Conservation (phyloP, 768 basidiomycete genomes). For the Leccinum variicolor region DNA sequence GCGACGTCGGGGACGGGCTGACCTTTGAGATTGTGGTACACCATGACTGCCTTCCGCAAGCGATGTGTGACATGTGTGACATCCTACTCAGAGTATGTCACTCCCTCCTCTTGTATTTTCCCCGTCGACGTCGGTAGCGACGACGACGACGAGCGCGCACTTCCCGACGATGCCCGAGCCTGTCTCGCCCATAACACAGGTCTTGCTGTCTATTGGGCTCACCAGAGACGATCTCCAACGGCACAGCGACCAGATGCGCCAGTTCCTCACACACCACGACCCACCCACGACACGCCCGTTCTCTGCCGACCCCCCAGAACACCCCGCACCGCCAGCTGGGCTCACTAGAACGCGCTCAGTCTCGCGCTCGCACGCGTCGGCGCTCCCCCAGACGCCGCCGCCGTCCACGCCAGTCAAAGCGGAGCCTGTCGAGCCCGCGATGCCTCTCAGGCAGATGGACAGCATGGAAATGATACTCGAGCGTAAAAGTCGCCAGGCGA, state of each 20-base stretch:
- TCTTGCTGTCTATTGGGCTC: conserved; percentile 68
- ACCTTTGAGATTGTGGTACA: conserved; percentile 88
- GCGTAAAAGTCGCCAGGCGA: conserved; percentile 56
- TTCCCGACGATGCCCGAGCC: conserved; percentile 17
- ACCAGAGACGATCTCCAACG: conserved; percentile 71
- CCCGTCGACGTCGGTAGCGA: conserved; percentile 19
- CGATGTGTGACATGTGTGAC: conserved; percentile 24
- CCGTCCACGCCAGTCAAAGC: conserved; percentile 62
- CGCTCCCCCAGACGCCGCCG: conserved; percentile 34
- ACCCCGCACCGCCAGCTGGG: conserved; percentile 33
- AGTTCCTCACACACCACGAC: conserved; percentile 62
- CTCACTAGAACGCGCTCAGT: conserved; percentile 42
- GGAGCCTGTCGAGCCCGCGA: conserved; percentile 49
- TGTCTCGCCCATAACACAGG: conserved; percentile 67
- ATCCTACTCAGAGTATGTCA: neutral
- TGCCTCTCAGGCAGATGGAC: conserved; percentile 57
- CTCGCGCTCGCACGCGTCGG: conserved; percentile 50
- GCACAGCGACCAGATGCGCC: conserved; percentile 78
- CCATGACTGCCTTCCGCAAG: conserved; percentile 43
- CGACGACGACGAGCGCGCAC: conserved; percentile 12
- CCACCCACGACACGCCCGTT: conserved; percentile 43
- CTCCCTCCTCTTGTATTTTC: conserved; percentile 8
- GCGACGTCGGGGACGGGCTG: conserved; percentile 13
- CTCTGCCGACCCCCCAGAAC: conserved; percentile 33
- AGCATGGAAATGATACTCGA: conserved; percentile 79